Evolutionary conservation across 768 basidiomycete species (phyloP).

Genomic region (Tylopilus vinaceipallidus): DNA sequence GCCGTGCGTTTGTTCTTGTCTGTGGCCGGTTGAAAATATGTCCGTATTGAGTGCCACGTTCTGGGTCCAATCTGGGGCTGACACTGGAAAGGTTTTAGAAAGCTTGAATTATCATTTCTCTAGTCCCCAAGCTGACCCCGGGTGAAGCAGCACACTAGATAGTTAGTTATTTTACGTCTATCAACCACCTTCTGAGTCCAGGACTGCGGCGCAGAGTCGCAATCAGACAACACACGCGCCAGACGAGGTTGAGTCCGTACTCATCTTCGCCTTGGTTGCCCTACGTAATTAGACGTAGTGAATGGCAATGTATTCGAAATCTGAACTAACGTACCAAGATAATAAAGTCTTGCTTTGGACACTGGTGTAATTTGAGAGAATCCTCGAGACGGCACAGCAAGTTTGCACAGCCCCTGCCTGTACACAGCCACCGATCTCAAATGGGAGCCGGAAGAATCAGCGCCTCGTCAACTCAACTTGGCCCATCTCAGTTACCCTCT

Average conservation of each 20-base stretch:
- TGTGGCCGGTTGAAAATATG: neutral
- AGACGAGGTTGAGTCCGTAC: too few relatives aligned
- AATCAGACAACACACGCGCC: too few relatives aligned
- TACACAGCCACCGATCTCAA: slow-evolving; percentile 28
- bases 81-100: too few relatives aligned
- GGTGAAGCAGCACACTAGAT: too few relatives aligned
- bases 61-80: too few relatives aligned
- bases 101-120: too few relatives aligned
- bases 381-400: neutral
- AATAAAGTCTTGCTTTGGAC: neutral
- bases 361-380: neutral
- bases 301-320: neutral
- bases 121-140: too few relatives aligned
- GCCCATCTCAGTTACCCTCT: slow-evolving; percentile 14
- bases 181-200: too few relatives aligned
- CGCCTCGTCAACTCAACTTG: slow-evolving; percentile 2
- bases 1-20: neutral
- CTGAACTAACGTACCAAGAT: neutral
- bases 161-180: too few relatives aligned
- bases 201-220: too few relatives aligned
- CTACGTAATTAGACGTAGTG: neutral
- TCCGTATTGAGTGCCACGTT: too few relatives aligned
- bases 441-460: slow-evolving; percentile 6
- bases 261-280: too few relatives aligned
- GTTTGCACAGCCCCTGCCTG: neutral